Evolutionary conservation across 257 asterid genomes (phyloP).

Genomic region (Leonotis leonurus): DNA sequence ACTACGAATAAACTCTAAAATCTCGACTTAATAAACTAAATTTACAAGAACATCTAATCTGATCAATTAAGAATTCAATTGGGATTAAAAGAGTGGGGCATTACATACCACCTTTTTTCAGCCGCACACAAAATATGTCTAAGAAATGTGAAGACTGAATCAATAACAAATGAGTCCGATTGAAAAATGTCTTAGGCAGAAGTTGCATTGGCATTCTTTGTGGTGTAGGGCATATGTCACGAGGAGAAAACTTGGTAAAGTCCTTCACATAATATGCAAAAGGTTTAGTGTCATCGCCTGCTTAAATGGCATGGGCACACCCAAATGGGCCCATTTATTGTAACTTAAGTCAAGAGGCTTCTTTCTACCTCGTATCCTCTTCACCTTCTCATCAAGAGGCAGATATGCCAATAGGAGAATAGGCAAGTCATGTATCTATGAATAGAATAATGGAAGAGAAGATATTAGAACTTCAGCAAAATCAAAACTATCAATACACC

Average conservation of each 20-base stretch:
- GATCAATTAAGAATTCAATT: too few species aligned
- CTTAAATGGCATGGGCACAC: slow-evolving; percentile 96
- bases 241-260: slow-evolving; percentile 76
- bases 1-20: too few species aligned
- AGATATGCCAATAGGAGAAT: slow-evolving; percentile 34
- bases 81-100: too few species aligned
- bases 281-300: slow-evolving; percentile 80
- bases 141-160: slow-evolving; percentile 54
- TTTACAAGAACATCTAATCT: too few species aligned
- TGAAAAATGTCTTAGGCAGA: slow-evolving; percentile 35
- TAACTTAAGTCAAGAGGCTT: slow-evolving; percentile 65
- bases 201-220: slow-evolving; percentile 68
- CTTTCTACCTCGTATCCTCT: slow-evolving; percentile 42
- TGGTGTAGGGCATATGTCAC: slow-evolving; percentile 87
- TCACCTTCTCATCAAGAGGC: slow-evolving; percentile 42
- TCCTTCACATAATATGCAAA: slow-evolving; percentile 80
- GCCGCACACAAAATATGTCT: slow-evolving; percentile 50
- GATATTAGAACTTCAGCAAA: not conserved
- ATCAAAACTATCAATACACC: not conserved
- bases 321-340: slow-evolving; percentile 92
- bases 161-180: slow-evolving; percentile 50
- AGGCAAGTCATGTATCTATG: not conserved
- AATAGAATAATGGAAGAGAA: not conserved
- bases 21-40: too few species aligned
- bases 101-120: slow-evolving; percentile 37